These are phyloP conservation scores for Exophiala calicioides DNA, from an alignment of 2,329 filamentous ascomycete genomes.

Conservation along the genomic window DNA sequence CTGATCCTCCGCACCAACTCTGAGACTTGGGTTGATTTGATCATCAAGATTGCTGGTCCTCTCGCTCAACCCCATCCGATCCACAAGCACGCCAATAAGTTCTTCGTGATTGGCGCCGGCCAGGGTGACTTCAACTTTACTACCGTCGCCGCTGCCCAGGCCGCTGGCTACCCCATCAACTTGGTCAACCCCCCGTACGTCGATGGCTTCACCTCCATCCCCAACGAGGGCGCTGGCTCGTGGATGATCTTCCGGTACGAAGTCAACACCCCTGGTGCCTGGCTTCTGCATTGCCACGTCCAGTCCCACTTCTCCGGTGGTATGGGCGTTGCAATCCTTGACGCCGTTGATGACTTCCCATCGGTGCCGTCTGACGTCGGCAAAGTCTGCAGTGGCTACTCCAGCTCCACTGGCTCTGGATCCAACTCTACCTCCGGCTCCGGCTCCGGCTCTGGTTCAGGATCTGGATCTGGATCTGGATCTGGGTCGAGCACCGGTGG, in stretches of 20 bases:
- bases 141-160: constrained; percentile 52
- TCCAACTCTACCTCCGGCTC: constrained; percentile 45
- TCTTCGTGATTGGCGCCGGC: constrained; percentile 58
- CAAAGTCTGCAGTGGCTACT: constrained; percentile 26
- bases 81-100: constrained; percentile 66
- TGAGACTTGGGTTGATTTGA: constrained; percentile 58
- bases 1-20: constrained; percentile 52
- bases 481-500: constrained; percentile 5
- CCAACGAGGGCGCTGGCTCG: constrained; percentile 34
- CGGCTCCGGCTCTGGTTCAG: constrained; percentile 33
- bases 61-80: constrained; percentile 61
- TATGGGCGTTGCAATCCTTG: constrained; percentile 57
- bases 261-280: constrained; percentile 55
- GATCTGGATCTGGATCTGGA: constrained; percentile 11
- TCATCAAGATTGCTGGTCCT: constrained; percentile 48
- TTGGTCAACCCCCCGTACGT: constrained; percentile 56
- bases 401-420: constrained; percentile 16
- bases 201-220: constrained; percentile 50
- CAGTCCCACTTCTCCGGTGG: constrained; percentile 56
- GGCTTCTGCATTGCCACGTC: constrained; percentile 60
- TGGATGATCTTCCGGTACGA: constrained; percentile 59
- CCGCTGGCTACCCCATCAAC: constrained; percentile 55
- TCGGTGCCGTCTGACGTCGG: constrained; percentile 26
- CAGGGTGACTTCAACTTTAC: constrained; percentile 54
- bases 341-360: constrained; percentile 40